These are phyloP conservation scores for Mucor irregularis DNA, from an alignment of 371 early-diverging fungal species.

Conservation along the genomic window DNA sequence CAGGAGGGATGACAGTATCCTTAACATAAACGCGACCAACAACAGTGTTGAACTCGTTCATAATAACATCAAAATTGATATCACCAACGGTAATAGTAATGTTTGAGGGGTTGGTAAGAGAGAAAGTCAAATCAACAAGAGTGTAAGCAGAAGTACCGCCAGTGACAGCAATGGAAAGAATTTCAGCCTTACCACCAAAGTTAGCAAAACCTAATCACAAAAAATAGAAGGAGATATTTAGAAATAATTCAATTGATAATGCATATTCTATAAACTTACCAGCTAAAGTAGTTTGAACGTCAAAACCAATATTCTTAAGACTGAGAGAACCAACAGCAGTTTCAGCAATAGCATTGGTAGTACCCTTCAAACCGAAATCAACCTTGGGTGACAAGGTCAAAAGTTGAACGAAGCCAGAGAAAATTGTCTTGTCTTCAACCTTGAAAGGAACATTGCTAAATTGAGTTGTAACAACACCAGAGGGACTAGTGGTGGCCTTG, in stretches of 20 bases:
- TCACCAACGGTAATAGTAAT: slow-evolving; percentile 56
- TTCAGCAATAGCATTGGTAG: slow-evolving; percentile 46
- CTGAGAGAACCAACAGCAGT: slow-evolving; percentile 57
- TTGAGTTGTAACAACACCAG: slow-evolving; percentile 46
- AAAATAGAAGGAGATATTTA: neutral
- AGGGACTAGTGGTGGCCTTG: slow-evolving; percentile 41
- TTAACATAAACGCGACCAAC: slow-evolving; percentile 42
- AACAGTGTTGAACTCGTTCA: slow-evolving; percentile 32
- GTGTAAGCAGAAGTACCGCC: slow-evolving; percentile 46
- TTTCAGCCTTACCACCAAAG: slow-evolving; percentile 45
- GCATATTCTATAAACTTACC: slow-evolving; percentile 44
- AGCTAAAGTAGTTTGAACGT: slow-evolving; percentile 50
- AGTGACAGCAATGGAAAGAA: slow-evolving; percentile 35
- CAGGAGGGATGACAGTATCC: slow-evolving; percentile 50
- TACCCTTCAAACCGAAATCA: slow-evolving; percentile 54
- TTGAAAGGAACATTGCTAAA: slow-evolving; percentile 52
- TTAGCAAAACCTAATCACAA: slow-evolving; percentile 36
- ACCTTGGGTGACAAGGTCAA: slow-evolving; percentile 44
- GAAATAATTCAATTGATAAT: too few species aligned
- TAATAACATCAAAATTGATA: slow-evolving; percentile 44
- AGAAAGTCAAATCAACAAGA: slow-evolving; percentile 37
- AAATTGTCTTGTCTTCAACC: slow-evolving; percentile 38
- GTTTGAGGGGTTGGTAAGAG: slow-evolving; percentile 53
- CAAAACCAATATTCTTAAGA: slow-evolving; percentile 49
- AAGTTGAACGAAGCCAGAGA: slow-evolving; percentile 48